These are phyloP conservation scores for Colletotrichum godetiae DNA, from an alignment of 2,329 filamentous ascomycete species.

Conservation along the genomic window DNA sequence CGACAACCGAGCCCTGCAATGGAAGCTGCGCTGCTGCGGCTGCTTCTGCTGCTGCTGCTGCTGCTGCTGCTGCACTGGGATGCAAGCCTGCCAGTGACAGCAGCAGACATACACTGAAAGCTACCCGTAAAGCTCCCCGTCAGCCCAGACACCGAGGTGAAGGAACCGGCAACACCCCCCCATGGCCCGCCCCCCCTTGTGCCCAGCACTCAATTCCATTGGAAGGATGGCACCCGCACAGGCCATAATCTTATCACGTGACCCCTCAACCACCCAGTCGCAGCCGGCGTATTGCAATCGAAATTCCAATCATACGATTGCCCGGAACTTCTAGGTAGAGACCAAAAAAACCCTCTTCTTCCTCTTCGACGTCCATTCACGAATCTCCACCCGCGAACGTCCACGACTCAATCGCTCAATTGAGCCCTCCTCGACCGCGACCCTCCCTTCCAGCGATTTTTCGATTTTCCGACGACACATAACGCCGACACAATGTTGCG, in stretches of 20 bases:
- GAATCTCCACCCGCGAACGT: constrained; percentile 27
- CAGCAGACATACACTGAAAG: neutral
- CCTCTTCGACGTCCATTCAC: constrained; percentile 21
- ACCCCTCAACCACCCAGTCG: constrained; percentile 23
- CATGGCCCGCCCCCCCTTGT: neutral
- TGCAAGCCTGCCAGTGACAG: neutral
- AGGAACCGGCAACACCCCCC: neutral
- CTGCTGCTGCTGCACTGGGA: neutral
- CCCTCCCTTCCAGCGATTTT: constrained; percentile 34
- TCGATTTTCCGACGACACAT: constrained; percentile 28
- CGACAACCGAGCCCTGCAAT: constrained; percentile 16
- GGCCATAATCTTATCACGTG: neutral
- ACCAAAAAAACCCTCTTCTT: constrained; percentile 37
- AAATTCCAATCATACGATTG: constrained; percentile 38
- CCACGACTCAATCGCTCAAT: constrained; percentile 42
- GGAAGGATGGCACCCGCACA: constrained; percentile 1
- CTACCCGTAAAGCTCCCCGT: constrained; percentile 7
- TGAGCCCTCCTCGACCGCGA: constrained; percentile 38
- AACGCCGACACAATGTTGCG: constrained; percentile 61
- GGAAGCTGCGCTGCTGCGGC: neutral
- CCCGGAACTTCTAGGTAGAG: constrained; percentile 34
- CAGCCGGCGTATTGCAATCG: constrained; percentile 35
- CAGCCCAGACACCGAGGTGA: constrained; percentile 26
- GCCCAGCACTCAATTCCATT: constrained; percentile 14
- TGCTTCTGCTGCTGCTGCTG: neutral